Percentiles rank a stretch among this genome's conserved stretches.
Evolutionary conservation across 352 stramenopile species (phyloP).

Genomic region (Aphanomyces astaci): DNA sequence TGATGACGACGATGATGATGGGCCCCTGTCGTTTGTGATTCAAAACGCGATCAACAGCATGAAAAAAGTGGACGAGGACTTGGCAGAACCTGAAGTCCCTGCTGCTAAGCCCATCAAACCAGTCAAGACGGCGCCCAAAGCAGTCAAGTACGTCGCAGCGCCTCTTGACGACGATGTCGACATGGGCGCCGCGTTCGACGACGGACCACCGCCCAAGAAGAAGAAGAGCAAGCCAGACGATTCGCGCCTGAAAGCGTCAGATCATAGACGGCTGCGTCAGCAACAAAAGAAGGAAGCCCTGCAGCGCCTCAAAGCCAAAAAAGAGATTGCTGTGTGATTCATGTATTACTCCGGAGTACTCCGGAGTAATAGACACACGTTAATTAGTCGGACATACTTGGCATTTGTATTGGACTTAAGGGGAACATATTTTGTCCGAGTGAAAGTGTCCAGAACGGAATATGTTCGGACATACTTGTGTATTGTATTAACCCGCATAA

Average conservation of each 20-base stretch:
- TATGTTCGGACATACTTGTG: too few species aligned
- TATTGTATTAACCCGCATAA: too few species aligned
- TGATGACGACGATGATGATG: conserved; percentile 18
- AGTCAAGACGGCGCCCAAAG: conserved; percentile 17
- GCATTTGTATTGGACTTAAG: too few species aligned
- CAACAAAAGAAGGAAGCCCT: conserved; percentile 51
- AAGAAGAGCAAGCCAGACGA: conserved; percentile 31
- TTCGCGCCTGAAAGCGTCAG: neutral
- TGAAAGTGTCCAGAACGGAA: too few species aligned
- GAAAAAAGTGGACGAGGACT: neutral
- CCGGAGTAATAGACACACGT: too few species aligned
- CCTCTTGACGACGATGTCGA: conserved; percentile 43
- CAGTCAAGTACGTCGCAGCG: conserved; percentile 13
- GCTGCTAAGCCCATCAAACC: neutral
- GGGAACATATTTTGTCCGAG: too few species aligned
- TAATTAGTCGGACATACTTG: too few species aligned
- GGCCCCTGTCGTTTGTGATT: neutral
- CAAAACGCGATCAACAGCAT: neutral
- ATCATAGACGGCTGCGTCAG: conserved; percentile 40
- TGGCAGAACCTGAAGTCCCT: neutral
- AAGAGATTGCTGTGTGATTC: conserved; percentile 24
- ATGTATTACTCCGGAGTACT: too few species aligned
- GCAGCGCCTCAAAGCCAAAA: conserved; percentile 35
- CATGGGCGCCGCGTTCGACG: conserved; percentile 71
- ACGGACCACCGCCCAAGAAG: conserved; percentile 53